Evolutionary conservation across 2,329 filamentous ascomycete species (phyloP).

Genomic region (Stachybotrys chlorohalonatus): DNA sequence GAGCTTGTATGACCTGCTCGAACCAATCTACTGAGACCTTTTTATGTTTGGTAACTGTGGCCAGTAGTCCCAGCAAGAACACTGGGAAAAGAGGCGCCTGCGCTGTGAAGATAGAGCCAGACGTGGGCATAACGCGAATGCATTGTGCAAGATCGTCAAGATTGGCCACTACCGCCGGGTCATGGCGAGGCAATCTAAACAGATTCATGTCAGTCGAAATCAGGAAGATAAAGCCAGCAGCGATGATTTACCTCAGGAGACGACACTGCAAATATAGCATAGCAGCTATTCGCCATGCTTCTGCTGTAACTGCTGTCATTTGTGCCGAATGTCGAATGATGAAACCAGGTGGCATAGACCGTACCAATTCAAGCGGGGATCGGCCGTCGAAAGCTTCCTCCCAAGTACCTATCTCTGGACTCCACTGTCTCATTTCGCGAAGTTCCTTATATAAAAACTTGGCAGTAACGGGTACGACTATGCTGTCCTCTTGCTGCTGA

Average conservation of each 20-base stretch:
- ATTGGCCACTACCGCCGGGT: conserved; percentile 21
- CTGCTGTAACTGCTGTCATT: conserved; percentile 31
- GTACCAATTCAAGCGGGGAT: conserved; percentile 20
- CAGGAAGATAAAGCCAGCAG: too few relatives aligned
- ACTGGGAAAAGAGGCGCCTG: conserved; percentile 32
- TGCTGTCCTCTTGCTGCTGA: conserved; percentile 20
- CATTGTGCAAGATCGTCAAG: conserved; percentile 24
- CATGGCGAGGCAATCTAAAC: conserved; percentile 25
- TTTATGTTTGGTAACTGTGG: conserved; percentile 17
- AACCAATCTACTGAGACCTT: conserved; percentile 24
- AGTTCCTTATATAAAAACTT: conserved; percentile 17
- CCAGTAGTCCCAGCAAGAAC: conserved; percentile 28
- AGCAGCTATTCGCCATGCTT: conserved; percentile 30
- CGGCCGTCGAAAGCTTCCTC: conserved; percentile 6
- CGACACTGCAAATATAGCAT: conserved; percentile 30
- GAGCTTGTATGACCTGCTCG: conserved; percentile 22
- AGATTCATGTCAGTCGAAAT: too few relatives aligned
- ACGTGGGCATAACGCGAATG: conserved; percentile 31
- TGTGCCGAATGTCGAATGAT: conserved; percentile 15
- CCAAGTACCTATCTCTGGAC: conserved; percentile 11
- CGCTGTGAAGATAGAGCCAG: conserved; percentile 28
- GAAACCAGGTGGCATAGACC: conserved; percentile 10
- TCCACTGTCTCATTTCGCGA: conserved; percentile 24
- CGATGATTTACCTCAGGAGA: conserved; percentile 19
- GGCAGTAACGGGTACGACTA: conserved; percentile 20